phyloP scores from a whole-genome alignment of 345 rosid genomes.

The Clarkia xantiana region DNA sequence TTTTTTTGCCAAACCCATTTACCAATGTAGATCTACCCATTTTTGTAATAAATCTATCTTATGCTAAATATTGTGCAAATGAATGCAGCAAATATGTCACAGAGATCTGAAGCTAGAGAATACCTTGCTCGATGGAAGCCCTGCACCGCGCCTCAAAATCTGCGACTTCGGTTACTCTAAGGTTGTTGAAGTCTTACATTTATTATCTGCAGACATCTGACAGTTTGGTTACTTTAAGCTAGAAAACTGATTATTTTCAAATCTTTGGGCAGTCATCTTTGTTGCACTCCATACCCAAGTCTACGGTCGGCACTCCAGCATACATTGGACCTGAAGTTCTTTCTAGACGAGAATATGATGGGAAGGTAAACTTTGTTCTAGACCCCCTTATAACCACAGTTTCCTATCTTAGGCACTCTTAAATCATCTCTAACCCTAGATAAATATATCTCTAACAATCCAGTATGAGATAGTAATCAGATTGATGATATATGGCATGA shows the following conservation, averaged over 20 bases:
- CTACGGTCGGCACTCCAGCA: slow-evolving; percentile 92
- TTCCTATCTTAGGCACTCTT: no score
- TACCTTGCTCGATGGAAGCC: slow-evolving; percentile 79
- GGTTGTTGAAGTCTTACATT: slow-evolving; percentile 20
- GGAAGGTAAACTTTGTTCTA: slow-evolving; percentile 33
- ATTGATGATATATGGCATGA: no score
- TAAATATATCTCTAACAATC: no score
- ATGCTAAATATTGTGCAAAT: not conserved
- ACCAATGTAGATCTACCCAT: no score
- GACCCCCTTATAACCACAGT: no score
- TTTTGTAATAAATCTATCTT: no score
- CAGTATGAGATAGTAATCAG: no score
- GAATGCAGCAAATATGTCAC: slow-evolving; percentile 81
- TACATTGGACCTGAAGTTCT: slow-evolving; percentile 92
- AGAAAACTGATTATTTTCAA: not conserved
- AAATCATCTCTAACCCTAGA: no score
- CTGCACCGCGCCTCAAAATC: slow-evolving; percentile 81
- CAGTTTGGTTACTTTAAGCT: no score
- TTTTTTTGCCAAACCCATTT: no score
- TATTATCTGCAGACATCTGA: not conserved
- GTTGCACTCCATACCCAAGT: slow-evolving; percentile 85
- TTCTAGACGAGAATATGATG: slow-evolving; percentile 70
- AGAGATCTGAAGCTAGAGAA: slow-evolving; percentile 91
- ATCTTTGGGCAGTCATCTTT: slow-evolving; percentile 46
- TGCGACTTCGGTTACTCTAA: slow-evolving; percentile 94